These are phyloP conservation scores for Rhizoclosmatium globosum DNA, from an alignment of 192 early-diverging fungal genomes.

Conservation along the genomic window DNA sequence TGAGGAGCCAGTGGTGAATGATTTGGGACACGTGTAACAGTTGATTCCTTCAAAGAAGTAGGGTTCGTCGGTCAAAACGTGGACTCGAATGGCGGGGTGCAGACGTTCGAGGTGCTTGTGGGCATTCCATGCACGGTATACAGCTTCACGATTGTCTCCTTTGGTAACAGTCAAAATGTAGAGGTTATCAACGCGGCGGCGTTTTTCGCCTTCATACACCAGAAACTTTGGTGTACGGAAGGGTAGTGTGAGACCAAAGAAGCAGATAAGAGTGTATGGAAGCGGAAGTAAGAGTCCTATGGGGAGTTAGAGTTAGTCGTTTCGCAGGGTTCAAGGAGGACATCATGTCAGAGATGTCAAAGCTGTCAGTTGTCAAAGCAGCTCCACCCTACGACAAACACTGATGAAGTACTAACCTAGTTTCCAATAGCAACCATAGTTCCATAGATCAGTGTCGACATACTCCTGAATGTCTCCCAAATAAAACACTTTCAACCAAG, in stretches of 20 bases:
- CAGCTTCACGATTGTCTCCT: slow-evolving; percentile 63
- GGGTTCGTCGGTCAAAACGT: slow-evolving; percentile 68
- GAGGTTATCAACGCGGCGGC: slow-evolving; percentile 60
- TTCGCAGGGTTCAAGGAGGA: not conserved
- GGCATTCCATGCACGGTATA: slow-evolving; percentile 62
- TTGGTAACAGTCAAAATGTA: slow-evolving; percentile 68
- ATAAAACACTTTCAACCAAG: slow-evolving; percentile 56
- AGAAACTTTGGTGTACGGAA: slow-evolving; percentile 66
- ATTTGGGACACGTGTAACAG: slow-evolving; percentile 66
- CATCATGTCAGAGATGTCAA: not conserved
- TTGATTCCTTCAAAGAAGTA: slow-evolving; percentile 64
- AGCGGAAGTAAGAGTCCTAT: slow-evolving; percentile 61
- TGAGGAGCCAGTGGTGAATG: slow-evolving; percentile 46
- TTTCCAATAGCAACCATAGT: slow-evolving; percentile 65
- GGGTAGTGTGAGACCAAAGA: slow-evolving; percentile 62
- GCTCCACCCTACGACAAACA: not conserved
- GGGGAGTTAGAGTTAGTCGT: not conserved
- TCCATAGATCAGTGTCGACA: slow-evolving; percentile 60
- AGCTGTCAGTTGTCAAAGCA: too few species aligned
- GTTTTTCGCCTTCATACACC: slow-evolving; percentile 41
- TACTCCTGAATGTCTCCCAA: slow-evolving; percentile 47
- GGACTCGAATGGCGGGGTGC: slow-evolving; percentile 63
- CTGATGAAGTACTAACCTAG: slow-evolving; percentile 46
- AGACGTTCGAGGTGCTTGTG: slow-evolving; percentile 63
- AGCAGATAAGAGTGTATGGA: slow-evolving; percentile 67